Evolutionary conservation across 768 basidiomycete species (phyloP), one percentile per base, ranked within the genome.

Genomic region (Phylloporus rhodoxanthus): DNA sequence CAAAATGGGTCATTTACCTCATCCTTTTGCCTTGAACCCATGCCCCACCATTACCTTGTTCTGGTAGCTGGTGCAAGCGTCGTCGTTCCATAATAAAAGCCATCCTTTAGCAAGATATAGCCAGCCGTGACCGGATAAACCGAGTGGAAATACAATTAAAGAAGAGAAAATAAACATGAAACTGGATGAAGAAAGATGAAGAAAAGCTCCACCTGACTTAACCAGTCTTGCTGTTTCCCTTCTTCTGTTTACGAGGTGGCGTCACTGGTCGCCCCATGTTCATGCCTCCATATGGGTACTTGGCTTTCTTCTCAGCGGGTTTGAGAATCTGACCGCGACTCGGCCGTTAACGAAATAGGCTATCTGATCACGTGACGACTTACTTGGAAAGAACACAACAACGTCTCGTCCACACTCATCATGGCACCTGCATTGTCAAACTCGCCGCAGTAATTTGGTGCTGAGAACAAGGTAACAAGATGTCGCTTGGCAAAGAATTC

Each of bases 351-450:
- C 10, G 33, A 36, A 14, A 23, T 15, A 2, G 2, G 14, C 29
- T 5, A 21, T 0, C 1, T 13, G 26, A 32, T 45, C 54, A 62
- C 50, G 56, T 62, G 54, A 56, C 10, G 21, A 57, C 76, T 52
- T 56, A 94, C 92, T 73, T 97, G 95, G 91, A 98, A 97, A 8
- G 94, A 97, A 72, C 95, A 97, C 56, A 98, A 69, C 57, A 98
- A 69, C 8, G 95, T 96, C 72, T 97, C 95, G 62, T 97, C 95
- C 37, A 99, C 95, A 62, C 90, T 93, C 95, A 98, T 99, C 95
- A 99, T 99, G 29, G 95, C 95, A 32, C 95, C 95, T 4, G 95
- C 94, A 68, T 99, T 99, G 70, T 99, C 95, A 63, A 99, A 99
- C 74, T 98, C 89, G 56, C 91, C 88, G 60, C 87, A 91, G 63